Base-by-base conservation (phyloP, 2,329 filamentous ascomycete genomes). In the Calonectria pauciramosa region DNA sequence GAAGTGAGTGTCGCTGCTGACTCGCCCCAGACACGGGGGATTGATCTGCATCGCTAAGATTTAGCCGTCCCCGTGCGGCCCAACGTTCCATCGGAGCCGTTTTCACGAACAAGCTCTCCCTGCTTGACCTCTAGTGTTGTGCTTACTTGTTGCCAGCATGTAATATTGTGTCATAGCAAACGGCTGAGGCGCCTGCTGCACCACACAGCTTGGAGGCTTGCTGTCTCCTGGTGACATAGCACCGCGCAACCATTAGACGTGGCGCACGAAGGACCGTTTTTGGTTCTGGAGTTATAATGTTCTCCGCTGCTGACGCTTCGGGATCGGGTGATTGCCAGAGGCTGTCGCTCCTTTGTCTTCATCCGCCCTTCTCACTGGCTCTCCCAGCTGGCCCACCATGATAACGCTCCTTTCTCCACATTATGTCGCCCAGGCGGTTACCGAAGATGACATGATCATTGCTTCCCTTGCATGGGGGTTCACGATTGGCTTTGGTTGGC, bases 401-500 rank as follows among this genome's bases (percentile, higher is more conserved):
- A 75, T 75, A 52, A 79, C 78, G 26, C 78, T 82, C 68, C 69
- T 81, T 41, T 76, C 80, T 34, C 77, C 78, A 9, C 64, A 81
- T 56, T 81, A 71, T 70, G 74, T 75, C 16, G 52, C 63, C 34
- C 72, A 79, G 59, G 49, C 67, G 23, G 80, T 80, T 26, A 81
- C 80, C 3, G 56, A 72, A 52, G 52, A 75, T 66, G 80, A 81
- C 52, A 70, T 81, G 26, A 56, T 80, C 49, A 75, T 81, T 47
- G 84, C 84, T 51, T 82, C 80, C 1, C 72, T 83, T 28, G 85
- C 85, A 18, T 82, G 81, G 70, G 85, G 85, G 60, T 87, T 87
- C 76, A 86, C 85, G 28, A 74, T 87, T 14, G 85, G 85, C 49
- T 86, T 87, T 68, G 85, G 85, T 23, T 85, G 84, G 82, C 80